Evolutionary conservation across 2,329 filamentous ascomycete genomes (phyloP), one percentile per base, ranked within the genome.

Genomic region (Myriangium duriaei): DNA sequence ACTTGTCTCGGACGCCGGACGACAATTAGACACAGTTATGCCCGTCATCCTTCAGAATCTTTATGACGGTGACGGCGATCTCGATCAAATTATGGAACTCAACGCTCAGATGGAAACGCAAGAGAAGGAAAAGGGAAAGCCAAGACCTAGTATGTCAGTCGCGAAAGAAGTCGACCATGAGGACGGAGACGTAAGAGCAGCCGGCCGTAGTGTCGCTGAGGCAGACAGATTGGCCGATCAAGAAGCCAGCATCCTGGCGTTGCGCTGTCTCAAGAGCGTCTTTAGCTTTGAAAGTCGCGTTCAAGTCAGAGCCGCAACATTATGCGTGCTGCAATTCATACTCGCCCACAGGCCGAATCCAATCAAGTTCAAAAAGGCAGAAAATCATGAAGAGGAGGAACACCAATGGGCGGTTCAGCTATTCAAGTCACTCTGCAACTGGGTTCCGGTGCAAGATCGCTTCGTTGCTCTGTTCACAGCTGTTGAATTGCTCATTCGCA

Each of bases 361-460:
- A n/a, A 39, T 39, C 36, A 39, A 39, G 15, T 39, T 33, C 12
- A 40, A 51, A 6, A 48, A 53, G 11, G 62, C 30, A 51, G 48
- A 41, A 69, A 72, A 39, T 69, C 74, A 28, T 11, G 24, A 30
- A 3, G 39, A 42, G 16, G 34, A 36, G 30, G 69, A 72, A 48
- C 63, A 65, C 31, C 80, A 74, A 34, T 96, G 88, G 88, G 79
- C 85, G 2, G 80, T 85, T 16, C 79, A 77, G 41, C 68, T 96
- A 35, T 84, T 92, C 55, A 75, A 80, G 50, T 71, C 87, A 44
- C 71, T 88, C 37, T 78, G 85, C 11, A 74, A 76, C 42, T 96
- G 87, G 86, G 81, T 86, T 1, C 86, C 91, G 0, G 87, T 96
- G 2, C 88, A 96, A 56, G 85, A 94, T 53, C 81, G 91, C 38